Evolutionary conservation across 2,329 filamentous ascomycete species (phyloP), one percentile per base, ranked within the genome.

Genomic region (Chrysoporthe deuterocubensis): DNA sequence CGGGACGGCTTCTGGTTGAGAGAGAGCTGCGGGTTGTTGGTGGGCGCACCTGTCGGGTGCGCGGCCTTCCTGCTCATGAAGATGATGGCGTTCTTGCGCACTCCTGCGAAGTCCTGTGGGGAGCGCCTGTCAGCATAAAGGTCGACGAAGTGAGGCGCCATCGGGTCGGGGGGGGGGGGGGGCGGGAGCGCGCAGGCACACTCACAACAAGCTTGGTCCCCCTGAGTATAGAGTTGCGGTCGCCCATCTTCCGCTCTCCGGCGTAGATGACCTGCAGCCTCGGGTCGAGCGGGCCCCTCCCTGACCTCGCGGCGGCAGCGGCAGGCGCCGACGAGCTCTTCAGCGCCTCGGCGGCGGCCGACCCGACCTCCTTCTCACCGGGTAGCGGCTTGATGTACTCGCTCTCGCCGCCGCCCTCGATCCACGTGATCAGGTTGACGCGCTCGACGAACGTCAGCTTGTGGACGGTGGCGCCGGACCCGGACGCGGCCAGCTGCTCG

Each of bases 361-460:
- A 62, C 11, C 80, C 79, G 1, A 80, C 75, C n/a, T 80, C 80
- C 71, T 86, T 81, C 68, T 90, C 91, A 32, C 89, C 90, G 37
- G 91, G 91, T 62, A 96, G 79, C 9, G 93, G 90, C 79, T 92
- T 94, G 81, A 99, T 97, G 77, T 94, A 96, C 78, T 98, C 95
- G 78, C 91, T 95, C 76, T 96, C 93, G 62, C 91, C 92, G 61
- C 93, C 93, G 50, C 95, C 94, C 76, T 95, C 93, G 65, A 99
- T 83, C 93, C 94, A 99, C 21, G 93, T 94, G 73, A 97, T 93
- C 71, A 99, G 83, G 78, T 98, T 95, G 65, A 97, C 82, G 65
- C 92, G 90, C 83, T 97, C 94, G 67, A 96, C 92, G 80, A 97
- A 99, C 48, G 92, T 90, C 71, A 98, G 82, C 77, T 96, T 97